phyloP scores from a whole-genome alignment of 2,329 filamentous ascomycete species.

The Cladophialophora yegresii region DNA sequence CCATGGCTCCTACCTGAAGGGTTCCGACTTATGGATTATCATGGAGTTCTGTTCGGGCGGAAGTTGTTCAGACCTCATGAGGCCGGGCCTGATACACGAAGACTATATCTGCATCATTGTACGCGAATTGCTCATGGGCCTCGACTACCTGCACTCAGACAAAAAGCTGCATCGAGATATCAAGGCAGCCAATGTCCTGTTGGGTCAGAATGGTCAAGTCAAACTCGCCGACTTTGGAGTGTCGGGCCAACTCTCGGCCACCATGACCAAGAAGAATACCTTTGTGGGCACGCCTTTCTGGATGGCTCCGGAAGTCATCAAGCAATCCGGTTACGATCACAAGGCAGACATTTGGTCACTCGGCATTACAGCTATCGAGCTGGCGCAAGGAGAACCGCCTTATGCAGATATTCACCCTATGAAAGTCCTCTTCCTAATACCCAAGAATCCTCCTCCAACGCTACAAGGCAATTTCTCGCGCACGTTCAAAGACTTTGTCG shows the following conservation, averaged over 20 bases:
- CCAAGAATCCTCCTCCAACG: conserved; percentile 84
- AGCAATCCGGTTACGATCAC: conserved; percentile 96
- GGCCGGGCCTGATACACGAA: conserved; percentile 85
- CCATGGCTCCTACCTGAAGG: conserved; percentile 94
- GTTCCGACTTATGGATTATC: conserved; percentile 96
- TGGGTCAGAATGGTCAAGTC: conserved; percentile 88
- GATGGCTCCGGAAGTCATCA: conserved; percentile 99
- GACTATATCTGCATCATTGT: conserved; percentile 97
- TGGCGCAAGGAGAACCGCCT: conserved; percentile 88
- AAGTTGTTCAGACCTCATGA: conserved; percentile 94
- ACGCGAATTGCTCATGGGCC: conserved; percentile 79
- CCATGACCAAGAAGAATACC: conserved; percentile 99
- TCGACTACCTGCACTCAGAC: conserved; percentile 92
- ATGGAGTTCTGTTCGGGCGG: conserved; percentile 99
- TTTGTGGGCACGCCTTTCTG: conserved; percentile 98
- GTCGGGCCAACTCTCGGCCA: conserved; percentile 91
- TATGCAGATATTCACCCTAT: conserved; percentile 97
- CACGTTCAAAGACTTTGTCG: conserved; percentile 80
- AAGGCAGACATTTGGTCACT: conserved; percentile 98
- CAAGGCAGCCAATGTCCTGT: conserved; percentile 92
- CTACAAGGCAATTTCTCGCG: conserved; percentile 80
- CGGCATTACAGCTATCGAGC: conserved; percentile 88
- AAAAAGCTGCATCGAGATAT: conserved; percentile 96
- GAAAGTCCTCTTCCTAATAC: conserved; percentile 96
- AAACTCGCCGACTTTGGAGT: conserved; percentile 98